Evolutionary conservation across 805 yeast species (phyloP).

Genomic region (Suhomyces sp.): DNA sequence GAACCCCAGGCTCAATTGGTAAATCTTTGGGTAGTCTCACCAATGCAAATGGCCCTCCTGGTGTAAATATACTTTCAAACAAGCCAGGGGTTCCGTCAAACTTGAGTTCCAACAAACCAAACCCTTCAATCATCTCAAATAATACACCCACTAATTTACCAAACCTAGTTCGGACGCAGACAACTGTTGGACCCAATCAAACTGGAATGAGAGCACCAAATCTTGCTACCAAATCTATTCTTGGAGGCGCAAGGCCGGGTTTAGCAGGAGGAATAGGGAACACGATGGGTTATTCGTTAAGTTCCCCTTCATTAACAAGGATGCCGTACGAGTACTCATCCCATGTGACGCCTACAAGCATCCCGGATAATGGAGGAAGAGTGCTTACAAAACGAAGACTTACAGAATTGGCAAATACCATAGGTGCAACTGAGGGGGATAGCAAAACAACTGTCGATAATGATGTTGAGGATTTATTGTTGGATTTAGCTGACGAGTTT

Average conservation of each 20-base stretch:
- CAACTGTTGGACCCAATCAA: conserved; percentile 4
- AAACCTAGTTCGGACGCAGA: conserved; percentile 1
- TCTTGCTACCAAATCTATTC: conserved; percentile 1
- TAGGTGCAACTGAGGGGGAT: conserved; percentile 31
- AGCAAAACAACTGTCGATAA: conserved; percentile 27
- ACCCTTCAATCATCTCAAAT: too few species aligned
- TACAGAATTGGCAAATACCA: conserved; percentile 25
- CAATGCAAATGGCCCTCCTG: too few species aligned
- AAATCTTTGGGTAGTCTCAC: too few species aligned
- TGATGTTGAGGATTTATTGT: conserved; percentile 28
- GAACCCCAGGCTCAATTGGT: too few species aligned
- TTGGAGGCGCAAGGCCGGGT: conserved; percentile 1
- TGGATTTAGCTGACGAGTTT: conserved; percentile 30
- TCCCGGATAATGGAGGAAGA: conserved; percentile 28
- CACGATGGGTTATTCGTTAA: conserved; percentile 4
- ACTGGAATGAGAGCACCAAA: conserved; percentile 4
- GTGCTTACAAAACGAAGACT: conserved; percentile 28
- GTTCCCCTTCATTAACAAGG: conserved; percentile 5
- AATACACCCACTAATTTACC: conserved; percentile 1
- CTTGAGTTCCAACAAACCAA: too few species aligned
- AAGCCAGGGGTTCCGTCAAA: too few species aligned
- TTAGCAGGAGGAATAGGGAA: conserved; percentile 4
- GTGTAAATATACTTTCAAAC: too few species aligned
- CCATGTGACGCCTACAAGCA: conserved; percentile 9
- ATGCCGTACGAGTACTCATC: conserved; percentile 10